Evolutionary conservation across 148 eudicot genomes (phyloP).

Genomic region (Rhododendron williamsianum): DNA sequence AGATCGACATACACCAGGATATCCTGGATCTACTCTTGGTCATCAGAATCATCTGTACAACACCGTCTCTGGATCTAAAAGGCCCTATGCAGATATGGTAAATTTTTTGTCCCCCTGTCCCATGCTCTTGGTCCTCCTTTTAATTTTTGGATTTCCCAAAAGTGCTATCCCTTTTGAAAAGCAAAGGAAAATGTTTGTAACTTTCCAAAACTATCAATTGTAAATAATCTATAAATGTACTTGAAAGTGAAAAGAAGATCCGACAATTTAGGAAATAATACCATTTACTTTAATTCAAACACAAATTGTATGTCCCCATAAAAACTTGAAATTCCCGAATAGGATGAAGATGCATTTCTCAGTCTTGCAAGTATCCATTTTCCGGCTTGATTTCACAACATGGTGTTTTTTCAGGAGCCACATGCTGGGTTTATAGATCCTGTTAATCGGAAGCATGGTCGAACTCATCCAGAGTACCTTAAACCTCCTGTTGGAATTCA

Average conservation of each 20-base stretch:
- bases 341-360: background rate
- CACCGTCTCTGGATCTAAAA: slow-evolving; percentile 11
- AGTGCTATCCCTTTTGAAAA: background rate
- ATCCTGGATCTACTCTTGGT: slow-evolving; percentile 14
- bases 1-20: slow-evolving; percentile 12
- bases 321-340: background rate
- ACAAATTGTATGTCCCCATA: background rate
- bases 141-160: background rate
- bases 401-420: slow-evolving; percentile 22
- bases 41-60: background rate
- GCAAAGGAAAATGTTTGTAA: background rate
- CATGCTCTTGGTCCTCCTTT: background rate
- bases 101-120: background rate
- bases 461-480: slow-evolving; percentile 10
- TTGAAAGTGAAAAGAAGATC: background rate
- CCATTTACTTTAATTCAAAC: background rate
- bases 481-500: slow-evolving; percentile 13
- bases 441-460: slow-evolving; percentile 7
- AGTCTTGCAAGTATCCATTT: background rate
- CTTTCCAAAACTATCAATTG: background rate
- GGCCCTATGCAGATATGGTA: slow-evolving; percentile 28
- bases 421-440: slow-evolving; percentile 29
- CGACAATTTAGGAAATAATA: background rate
- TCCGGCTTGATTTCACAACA: background rate
- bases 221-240: background rate